Percentiles rank a stretch among this genome's conserved stretches.
These are phyloP conservation scores for Chalciporus sp. DNA, from an alignment of 1,284 basidiomycete species.

Conservation along the genomic window DNA sequence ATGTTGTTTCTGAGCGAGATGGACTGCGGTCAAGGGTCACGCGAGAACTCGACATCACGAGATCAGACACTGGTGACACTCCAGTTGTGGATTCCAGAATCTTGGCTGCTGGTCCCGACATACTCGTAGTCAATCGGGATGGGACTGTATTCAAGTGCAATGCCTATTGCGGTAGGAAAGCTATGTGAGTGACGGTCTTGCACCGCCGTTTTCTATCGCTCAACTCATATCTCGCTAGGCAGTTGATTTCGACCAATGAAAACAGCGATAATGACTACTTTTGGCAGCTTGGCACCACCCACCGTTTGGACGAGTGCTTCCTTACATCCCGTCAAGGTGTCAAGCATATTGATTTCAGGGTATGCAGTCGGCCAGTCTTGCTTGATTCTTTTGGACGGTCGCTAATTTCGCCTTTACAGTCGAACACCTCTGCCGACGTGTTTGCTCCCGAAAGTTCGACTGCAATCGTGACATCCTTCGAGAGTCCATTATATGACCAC, in stretches of 20 bases:
- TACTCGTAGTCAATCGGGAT: conserved; percentile 45
- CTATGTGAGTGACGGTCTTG: conserved; percentile 32
- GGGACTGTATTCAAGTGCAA: conserved; percentile 47
- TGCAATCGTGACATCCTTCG: conserved; percentile 54
- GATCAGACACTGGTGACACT: conserved; percentile 43
- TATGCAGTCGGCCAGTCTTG: conserved; percentile 27
- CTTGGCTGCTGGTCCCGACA: conserved; percentile 30
- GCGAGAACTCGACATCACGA: conserved; percentile 40
- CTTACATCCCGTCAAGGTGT: conserved; percentile 38
- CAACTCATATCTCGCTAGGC: conserved; percentile 18
- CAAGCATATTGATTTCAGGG: conserved; percentile 50
- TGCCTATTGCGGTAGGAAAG: conserved; percentile 30
- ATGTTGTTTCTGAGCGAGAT: conserved; percentile 7
- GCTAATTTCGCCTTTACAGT: conserved; percentile 23
- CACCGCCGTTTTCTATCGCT: conserved; percentile 30
- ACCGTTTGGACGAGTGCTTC: conserved; percentile 29
- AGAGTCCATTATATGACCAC: conserved; percentile 43
- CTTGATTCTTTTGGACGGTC: not conserved
- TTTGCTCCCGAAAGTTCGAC: conserved; percentile 37
- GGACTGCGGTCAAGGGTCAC: conserved; percentile 18
- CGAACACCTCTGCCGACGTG: conserved; percentile 31
- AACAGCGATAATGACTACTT: conserved; percentile 25
- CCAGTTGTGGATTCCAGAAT: conserved; percentile 50
- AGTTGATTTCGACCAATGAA: conserved; percentile 24
- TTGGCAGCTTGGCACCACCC: conserved; percentile 32